Evolutionary conservation across 164 flowering plant species (phyloP).

Genomic region (Protea cynaroides): DNA sequence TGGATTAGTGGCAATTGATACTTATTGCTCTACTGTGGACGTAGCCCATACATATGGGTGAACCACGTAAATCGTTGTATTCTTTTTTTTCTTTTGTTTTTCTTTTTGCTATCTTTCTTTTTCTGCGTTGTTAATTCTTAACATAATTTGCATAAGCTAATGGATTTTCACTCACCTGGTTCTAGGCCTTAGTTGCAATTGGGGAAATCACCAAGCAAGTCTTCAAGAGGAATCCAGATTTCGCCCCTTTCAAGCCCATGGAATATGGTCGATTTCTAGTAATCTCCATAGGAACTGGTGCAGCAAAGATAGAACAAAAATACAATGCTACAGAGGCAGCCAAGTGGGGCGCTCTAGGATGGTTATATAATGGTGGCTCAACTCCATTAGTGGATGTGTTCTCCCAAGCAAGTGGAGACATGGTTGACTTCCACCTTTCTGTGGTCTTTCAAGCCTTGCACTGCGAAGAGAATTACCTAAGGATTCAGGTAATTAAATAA

Average conservation of each 20-base stretch:
- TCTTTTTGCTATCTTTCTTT: no score
- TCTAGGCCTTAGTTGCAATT: slow-evolving; percentile 47
- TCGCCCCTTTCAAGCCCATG: slow-evolving; percentile 30
- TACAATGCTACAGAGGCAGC: slow-evolving; percentile 38
- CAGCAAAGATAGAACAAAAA: slow-evolving; percentile 24
- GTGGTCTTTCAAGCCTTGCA: slow-evolving; percentile 30
- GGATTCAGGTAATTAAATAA: slow-evolving; percentile 31
- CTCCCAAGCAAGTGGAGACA: slow-evolving; percentile 32
- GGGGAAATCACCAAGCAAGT: slow-evolving; percentile 41
- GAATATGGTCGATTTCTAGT: slow-evolving; percentile 42
- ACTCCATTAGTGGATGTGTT: slow-evolving; percentile 35
- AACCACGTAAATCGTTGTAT: no score
- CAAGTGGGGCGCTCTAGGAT: slow-evolving; percentile 46
- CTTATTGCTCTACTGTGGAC: no score
- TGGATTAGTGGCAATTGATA: no score
- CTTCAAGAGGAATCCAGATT: slow-evolving; percentile 24
- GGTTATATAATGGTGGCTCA: slow-evolving; percentile 27
- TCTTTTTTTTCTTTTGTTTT: no score
- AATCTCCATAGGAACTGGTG: slow-evolving; percentile 57
- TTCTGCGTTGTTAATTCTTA: no score
- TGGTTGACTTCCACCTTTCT: slow-evolving; percentile 32
- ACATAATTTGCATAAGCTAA: neutral
- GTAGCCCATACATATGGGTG: no score
- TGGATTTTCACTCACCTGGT: neutral
- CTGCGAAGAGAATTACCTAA: slow-evolving; percentile 24